Evolutionary conservation across 257 asterid genomes (phyloP).

Genomic region (Schizonepeta tenuifolia): DNA sequence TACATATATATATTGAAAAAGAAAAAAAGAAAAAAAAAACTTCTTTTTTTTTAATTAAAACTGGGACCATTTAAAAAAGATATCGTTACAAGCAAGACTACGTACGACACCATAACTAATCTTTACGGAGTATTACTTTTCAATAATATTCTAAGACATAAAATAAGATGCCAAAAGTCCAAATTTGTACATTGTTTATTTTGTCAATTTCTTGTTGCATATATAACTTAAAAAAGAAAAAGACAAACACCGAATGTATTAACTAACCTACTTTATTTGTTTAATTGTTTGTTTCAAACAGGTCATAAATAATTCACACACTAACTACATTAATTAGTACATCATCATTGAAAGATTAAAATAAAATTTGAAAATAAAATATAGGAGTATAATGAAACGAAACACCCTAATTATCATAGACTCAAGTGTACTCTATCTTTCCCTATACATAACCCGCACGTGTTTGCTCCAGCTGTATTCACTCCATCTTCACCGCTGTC

Average conservation of each 20-base stretch:
- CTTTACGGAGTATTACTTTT: no score
- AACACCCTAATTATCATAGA: neutral
- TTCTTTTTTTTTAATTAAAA: neutral
- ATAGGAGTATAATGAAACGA: no score
- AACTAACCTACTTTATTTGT: neutral
- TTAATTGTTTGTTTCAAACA: neutral
- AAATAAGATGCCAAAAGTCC: neutral
- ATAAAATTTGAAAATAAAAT: neutral
- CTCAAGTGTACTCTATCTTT: neutral
- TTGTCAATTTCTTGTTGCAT: neutral
- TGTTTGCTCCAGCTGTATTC: slow-evolving; percentile 57
- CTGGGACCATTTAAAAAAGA: neutral
- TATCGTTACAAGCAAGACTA: neutral
- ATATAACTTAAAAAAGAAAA: neutral
- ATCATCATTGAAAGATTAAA: neutral
- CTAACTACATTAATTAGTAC: neutral
- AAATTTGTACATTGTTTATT: neutral
- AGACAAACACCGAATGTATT: neutral
- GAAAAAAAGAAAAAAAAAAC: no score
- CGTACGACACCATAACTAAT: neutral
- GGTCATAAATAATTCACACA: no score
- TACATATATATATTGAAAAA: neutral
- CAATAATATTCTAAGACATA: neutral
- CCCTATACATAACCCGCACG: slow-evolving; percentile 51
- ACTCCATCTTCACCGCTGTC: slow-evolving; percentile 61